phyloP scores from a whole-genome alignment of 148 eudicot species.

The Suaeda aralocaspica region DNA sequence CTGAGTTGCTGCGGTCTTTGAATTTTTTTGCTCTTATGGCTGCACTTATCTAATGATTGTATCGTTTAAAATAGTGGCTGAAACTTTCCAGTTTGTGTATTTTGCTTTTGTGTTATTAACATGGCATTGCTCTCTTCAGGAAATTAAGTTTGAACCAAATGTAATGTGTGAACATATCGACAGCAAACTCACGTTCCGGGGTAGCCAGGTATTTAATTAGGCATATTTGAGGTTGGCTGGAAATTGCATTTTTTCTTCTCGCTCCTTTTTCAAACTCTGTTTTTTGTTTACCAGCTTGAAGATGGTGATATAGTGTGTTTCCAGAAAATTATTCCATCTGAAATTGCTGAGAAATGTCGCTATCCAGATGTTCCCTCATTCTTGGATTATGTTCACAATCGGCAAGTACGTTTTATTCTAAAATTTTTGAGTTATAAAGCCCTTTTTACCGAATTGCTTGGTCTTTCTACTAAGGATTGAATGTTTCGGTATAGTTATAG shows the following conservation, averaged over 20 bases:
- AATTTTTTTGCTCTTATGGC: neutral
- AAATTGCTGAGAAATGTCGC: slow-evolving; percentile 41
- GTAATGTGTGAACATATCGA: slow-evolving; percentile 77
- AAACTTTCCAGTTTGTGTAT: neutral
- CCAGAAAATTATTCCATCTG: slow-evolving; percentile 49
- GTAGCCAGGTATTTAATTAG: slow-evolving; percentile 47
- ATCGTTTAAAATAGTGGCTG: neutral
- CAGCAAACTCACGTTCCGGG: slow-evolving; percentile 43
- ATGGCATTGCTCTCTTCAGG: slow-evolving; percentile 34
- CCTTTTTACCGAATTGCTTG: neutral
- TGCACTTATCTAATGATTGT: neutral
- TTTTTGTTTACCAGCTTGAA: slow-evolving; percentile 48
- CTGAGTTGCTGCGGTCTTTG: neutral
- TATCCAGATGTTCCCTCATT: slow-evolving; percentile 65
- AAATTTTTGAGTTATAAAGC: neutral
- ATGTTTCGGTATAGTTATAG: neutral
- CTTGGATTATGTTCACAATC: slow-evolving; percentile 70
- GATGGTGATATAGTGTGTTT: slow-evolving; percentile 78
- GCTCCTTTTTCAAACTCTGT: neutral
- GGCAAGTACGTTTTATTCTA: slow-evolving; percentile 45
- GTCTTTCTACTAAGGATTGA: neutral
- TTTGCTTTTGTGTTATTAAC: neutral
- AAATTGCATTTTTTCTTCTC: neutral
- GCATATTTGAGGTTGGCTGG: neutral
- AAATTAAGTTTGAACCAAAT: slow-evolving; percentile 69